Conservation (phyloP, 495 filamentous ascomycete genomes). For the Penicillium ucsense region DNA sequence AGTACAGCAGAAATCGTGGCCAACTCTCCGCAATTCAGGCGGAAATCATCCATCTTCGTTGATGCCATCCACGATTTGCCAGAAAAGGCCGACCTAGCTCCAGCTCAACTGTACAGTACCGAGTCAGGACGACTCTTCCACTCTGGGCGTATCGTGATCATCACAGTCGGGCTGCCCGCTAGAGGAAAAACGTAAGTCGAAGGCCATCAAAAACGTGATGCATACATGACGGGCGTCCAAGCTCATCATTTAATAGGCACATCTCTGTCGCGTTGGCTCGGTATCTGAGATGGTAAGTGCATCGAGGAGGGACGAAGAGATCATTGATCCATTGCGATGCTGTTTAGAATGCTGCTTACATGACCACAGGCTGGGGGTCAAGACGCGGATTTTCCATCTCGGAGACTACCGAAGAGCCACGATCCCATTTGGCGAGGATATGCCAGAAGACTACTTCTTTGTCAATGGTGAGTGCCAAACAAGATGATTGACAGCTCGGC, state of each 20-base stretch:
- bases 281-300: conserved; percentile 80
- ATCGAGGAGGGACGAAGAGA: not conserved
- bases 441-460: conserved; percentile 97
- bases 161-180: conserved; percentile 90
- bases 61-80: conserved; percentile 96
- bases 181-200: conserved; percentile 83
- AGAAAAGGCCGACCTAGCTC: conserved; percentile 75
- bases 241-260: conserved; percentile 45
- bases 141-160: conserved; percentile 92
- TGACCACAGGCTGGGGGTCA: conserved; percentile 75
- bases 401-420: conserved; percentile 93
- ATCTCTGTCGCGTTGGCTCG: conserved; percentile 91
- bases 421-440: conserved; percentile 72
- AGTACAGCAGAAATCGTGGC: conserved; percentile 75
- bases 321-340: no score
- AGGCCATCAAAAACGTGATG: not conserved
- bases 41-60: conserved; percentile 88
- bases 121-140: conserved; percentile 96
- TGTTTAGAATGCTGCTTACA: no score
- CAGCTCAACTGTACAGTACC: conserved; percentile 95
- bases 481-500: not conserved
- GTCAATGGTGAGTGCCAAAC: conserved; percentile 54
- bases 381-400: conserved; percentile 93
- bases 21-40: conserved; percentile 72
- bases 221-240: no score